phyloP scores from a whole-genome alignment of 192 early-diverging fungal genomes.

The Backusella circina region DNA sequence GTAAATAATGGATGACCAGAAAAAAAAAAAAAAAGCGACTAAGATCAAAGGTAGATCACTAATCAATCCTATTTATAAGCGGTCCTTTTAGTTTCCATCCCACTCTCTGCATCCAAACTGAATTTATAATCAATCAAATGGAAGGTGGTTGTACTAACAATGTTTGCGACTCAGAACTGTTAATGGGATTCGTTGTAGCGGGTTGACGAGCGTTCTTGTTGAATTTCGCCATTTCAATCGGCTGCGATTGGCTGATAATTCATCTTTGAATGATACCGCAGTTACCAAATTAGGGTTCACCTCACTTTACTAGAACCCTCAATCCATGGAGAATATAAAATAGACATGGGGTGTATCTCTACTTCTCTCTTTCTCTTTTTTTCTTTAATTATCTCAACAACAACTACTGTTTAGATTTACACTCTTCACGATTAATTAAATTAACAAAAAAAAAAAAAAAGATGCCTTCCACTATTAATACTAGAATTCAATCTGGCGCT shows the following conservation, averaged over 20 bases:
- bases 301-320: neutral
- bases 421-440: neutral
- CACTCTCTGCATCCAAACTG: neutral
- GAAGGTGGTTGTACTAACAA: conserved; percentile 1
- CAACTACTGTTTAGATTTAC: neutral
- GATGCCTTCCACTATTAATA: conserved; percentile 31
- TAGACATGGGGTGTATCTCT: neutral
- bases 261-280: conserved; percentile 21
- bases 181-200: neutral
- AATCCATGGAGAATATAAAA: conserved; percentile 1
- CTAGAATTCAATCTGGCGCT: conserved; percentile 19
- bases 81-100: neutral
- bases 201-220: conserved; percentile 14
- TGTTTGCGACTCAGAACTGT: conserved; percentile 13
- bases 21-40: neutral
- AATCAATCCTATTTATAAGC: conserved; percentile 1
- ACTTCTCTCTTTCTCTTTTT: neutral
- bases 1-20: no score
- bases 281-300: conserved; percentile 1
- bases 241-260: conserved; percentile 24
- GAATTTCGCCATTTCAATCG: conserved; percentile 27
- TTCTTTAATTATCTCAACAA: neutral
- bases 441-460: neutral
- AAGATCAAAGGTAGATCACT: neutral
- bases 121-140: conserved; percentile 1